phyloP scores from a whole-genome alignment of 352 stramenopile genomes.

The Phytophthora parvispora region DNA sequence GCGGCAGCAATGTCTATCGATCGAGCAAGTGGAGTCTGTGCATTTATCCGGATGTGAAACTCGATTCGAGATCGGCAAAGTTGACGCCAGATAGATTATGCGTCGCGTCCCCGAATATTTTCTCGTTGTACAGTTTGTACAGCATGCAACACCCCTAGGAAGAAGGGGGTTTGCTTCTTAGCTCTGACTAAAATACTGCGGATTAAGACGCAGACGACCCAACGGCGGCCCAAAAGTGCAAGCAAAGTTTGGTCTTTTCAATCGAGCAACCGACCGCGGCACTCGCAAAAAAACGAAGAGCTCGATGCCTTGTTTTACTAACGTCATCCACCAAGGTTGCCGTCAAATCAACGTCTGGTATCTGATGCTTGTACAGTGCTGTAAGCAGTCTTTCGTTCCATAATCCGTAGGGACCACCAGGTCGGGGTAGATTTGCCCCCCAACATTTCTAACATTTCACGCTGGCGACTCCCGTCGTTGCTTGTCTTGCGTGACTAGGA shows the following conservation, averaged over 20 bases:
- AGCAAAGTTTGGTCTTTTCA: not conserved
- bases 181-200: not conserved
- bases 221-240: not conserved
- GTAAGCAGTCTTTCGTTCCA: constrained; percentile 2
- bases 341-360: constrained; percentile 19
- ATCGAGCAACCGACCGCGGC: not conserved
- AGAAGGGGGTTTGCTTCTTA: no score
- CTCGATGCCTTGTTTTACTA: not conserved
- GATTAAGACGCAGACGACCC: not conserved
- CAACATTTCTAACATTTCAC: not conserved
- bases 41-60: no score
- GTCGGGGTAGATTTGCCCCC: not conserved
- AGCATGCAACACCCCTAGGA: no score
- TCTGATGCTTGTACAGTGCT: no score
- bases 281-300: not conserved
- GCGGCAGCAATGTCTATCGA: not conserved
- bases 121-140: not conserved
- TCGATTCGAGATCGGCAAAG: no score
- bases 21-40: not conserved
- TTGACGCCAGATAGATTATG: no score
- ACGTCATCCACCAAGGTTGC: constrained; percentile 6
- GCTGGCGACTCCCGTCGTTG: not conserved
- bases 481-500: constrained; percentile 7
- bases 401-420: not conserved
- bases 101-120: no score